Conservation (phyloP, 495 filamentous ascomycete genomes). For the Penicillium coprophilum region DNA sequence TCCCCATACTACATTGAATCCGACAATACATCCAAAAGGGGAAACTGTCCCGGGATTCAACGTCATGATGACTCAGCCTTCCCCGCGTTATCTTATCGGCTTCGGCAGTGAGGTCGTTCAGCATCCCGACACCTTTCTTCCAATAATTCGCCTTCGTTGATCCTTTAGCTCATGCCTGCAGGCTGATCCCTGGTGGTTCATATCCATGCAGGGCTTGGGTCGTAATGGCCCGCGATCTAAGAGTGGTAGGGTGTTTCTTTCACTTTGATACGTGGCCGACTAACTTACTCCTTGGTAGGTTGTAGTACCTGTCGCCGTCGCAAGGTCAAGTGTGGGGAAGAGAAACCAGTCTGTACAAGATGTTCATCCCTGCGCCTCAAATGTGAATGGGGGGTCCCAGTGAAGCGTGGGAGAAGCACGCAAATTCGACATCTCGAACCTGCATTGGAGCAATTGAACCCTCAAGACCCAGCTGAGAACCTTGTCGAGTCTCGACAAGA, state of each 20-base stretch:
- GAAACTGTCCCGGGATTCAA: background rate
- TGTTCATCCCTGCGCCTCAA: slow-evolving; percentile 37
- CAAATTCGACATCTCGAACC: slow-evolving; percentile 38
- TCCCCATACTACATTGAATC: background rate
- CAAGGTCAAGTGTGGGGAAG: slow-evolving; percentile 58
- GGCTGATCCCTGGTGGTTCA: slow-evolving; percentile 17
- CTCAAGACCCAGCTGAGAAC: background rate
- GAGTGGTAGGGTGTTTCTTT: slow-evolving; percentile 30
- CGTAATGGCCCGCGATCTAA: slow-evolving; percentile 50
- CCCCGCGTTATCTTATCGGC: slow-evolving; percentile 12
- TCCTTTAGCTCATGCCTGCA: slow-evolving; percentile 14
- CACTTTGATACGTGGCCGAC: slow-evolving; percentile 2
- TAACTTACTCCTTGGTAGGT: slow-evolving; percentile 22
- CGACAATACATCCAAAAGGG: background rate
- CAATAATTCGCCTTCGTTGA: slow-evolving; percentile 9
- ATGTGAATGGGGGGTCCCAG: slow-evolving; percentile 42
- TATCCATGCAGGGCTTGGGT: slow-evolving; percentile 31
- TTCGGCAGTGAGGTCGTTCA: background rate
- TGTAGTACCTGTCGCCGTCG: slow-evolving; percentile 56
- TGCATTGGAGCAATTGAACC: slow-evolving; percentile 7
- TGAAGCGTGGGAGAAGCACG: slow-evolving; percentile 31
- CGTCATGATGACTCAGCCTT: slow-evolving; percentile 9
- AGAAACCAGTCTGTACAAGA: slow-evolving; percentile 49
- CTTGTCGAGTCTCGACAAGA: slow-evolving; percentile 17
- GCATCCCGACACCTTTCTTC: slow-evolving; percentile 9